Evolutionary conservation across 208 protist genomes (phyloP).

Genomic region (Leishmania aethiopica): DNA sequence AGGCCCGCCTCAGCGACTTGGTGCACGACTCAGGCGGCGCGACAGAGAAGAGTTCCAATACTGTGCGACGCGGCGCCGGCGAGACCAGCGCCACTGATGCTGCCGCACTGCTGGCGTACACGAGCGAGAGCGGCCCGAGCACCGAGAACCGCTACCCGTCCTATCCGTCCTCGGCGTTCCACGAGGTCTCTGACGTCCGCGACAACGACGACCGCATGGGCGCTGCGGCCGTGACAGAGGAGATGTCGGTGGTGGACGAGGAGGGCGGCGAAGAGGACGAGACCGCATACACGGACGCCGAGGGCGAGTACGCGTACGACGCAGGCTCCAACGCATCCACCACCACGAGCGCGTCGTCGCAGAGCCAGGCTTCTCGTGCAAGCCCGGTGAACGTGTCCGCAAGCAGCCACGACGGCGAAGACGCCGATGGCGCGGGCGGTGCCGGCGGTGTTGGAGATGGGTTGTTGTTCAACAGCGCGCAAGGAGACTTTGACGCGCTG

Average conservation of each 20-base stretch:
- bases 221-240: slow-evolving; percentile 14
- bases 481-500: slow-evolving; percentile 24
- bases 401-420: slow-evolving; percentile 8
- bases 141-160: slow-evolving; percentile 16
- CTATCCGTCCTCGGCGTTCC: slow-evolving; percentile 28
- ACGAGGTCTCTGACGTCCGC: slow-evolving; percentile 23
- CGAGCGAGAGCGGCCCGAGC: slow-evolving; percentile 2
- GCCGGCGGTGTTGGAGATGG: not conserved
- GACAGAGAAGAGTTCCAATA: too few relatives aligned
- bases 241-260: slow-evolving; percentile 3
- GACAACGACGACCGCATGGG: slow-evolving; percentile 12
- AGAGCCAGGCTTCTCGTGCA: not conserved
- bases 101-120: not conserved
- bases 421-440: slow-evolving; percentile 1
- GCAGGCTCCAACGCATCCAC: not conserved
- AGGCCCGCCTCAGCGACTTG: slow-evolving; percentile 1
- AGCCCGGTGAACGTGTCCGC: slow-evolving; percentile 19
- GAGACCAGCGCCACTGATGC: not conserved
- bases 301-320: slow-evolving; percentile 17
- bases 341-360: slow-evolving; percentile 4
- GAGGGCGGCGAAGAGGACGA: slow-evolving; percentile 14
- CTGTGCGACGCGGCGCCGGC: not conserved
- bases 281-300: slow-evolving; percentile 3
- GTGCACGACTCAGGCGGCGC: not conserved
- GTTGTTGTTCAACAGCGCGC: not conserved